These are phyloP conservation scores for Penicilliopsis zonata DNA, from an alignment of 495 filamentous ascomycete species.

Conservation along the genomic window DNA sequence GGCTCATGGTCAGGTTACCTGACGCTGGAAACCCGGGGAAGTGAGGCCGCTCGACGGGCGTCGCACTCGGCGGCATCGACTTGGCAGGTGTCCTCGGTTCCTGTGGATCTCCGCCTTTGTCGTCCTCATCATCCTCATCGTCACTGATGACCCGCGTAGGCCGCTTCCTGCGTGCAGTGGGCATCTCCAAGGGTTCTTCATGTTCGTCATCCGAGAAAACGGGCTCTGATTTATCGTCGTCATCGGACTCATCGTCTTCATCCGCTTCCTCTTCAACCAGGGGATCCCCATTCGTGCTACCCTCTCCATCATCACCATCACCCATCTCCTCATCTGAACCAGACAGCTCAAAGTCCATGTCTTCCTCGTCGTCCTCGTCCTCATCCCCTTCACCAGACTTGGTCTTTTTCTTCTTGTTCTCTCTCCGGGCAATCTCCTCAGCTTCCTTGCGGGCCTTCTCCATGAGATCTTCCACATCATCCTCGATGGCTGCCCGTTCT, in stretches of 20 bases:
- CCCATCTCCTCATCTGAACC: conserved; percentile 40
- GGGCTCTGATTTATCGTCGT: conserved; percentile 16
- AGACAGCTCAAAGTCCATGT: conserved; percentile 42
- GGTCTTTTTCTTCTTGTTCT: conserved; percentile 58
- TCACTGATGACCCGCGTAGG: conserved; percentile 33
- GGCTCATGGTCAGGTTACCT: conserved; percentile 49
- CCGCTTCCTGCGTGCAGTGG: conserved; percentile 23
- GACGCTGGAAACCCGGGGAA: conserved; percentile 46
- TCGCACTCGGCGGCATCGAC: conserved; percentile 11
- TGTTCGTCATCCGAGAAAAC: conserved; percentile 15
- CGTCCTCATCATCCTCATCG: conserved; percentile 37
- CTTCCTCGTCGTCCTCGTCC: conserved; percentile 48
- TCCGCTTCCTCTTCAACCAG: conserved; percentile 29
- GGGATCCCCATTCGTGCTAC: conserved; percentile 20
- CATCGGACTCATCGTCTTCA: conserved; percentile 22
- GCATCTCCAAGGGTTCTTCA: conserved; percentile 13
- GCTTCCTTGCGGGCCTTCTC: conserved; percentile 74
- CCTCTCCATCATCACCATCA: conserved; percentile 33
- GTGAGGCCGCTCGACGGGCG: conserved; percentile 23
- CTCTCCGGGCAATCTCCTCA: conserved; percentile 62
- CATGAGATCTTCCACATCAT: conserved; percentile 75
- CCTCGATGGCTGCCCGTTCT: conserved; percentile 67
- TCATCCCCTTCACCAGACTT: conserved; percentile 48
- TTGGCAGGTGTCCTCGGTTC: conserved; percentile 22
- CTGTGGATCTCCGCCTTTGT: too few species aligned